These are phyloP conservation scores for Cryptosporidium parvum DNA, from an alignment of 169 alveolate species.

Conservation along the genomic window DNA sequence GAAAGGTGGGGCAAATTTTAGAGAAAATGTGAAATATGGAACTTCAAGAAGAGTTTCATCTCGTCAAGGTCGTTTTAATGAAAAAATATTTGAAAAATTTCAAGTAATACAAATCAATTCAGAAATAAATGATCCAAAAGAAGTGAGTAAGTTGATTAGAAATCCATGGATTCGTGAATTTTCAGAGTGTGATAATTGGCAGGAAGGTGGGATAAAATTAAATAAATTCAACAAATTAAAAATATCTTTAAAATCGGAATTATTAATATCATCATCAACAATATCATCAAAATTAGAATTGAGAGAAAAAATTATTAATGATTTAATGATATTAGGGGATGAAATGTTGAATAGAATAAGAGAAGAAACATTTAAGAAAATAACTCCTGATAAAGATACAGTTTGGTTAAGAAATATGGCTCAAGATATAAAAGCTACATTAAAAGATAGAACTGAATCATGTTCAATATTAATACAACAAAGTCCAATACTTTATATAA, in stretches of 20 bases:
- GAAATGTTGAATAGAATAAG: slow-evolving; percentile 28
- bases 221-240: slow-evolving; percentile 9
- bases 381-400: slow-evolving; percentile 37
- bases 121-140: slow-evolving; percentile 8
- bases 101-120: slow-evolving; percentile 9
- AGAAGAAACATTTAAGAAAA: slow-evolving; percentile 2
- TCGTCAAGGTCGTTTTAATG: not conserved
- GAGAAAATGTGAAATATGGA: not conserved
- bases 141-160: slow-evolving; percentile 3
- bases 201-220: slow-evolving; percentile 24
- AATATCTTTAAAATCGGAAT: not conserved
- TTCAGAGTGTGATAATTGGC: slow-evolving; percentile 21
- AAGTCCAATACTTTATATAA: slow-evolving; percentile 11
- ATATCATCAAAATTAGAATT: not conserved
- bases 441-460: slow-evolving; percentile 65
- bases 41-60: not conserved
- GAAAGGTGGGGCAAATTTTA: not conserved
- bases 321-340: slow-evolving; percentile 17
- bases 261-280: not conserved
- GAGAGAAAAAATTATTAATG: slow-evolving; percentile 13
- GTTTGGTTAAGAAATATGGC: slow-evolving; percentile 57
- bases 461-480: slow-evolving; percentile 49
- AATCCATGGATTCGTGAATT: slow-evolving; percentile 44
- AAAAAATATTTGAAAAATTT: not conserved
- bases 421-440: slow-evolving; percentile 20